Evolutionary conservation across 768 basidiomycete genomes (phyloP).

Genomic region (Sarcomyxa edulis): DNA sequence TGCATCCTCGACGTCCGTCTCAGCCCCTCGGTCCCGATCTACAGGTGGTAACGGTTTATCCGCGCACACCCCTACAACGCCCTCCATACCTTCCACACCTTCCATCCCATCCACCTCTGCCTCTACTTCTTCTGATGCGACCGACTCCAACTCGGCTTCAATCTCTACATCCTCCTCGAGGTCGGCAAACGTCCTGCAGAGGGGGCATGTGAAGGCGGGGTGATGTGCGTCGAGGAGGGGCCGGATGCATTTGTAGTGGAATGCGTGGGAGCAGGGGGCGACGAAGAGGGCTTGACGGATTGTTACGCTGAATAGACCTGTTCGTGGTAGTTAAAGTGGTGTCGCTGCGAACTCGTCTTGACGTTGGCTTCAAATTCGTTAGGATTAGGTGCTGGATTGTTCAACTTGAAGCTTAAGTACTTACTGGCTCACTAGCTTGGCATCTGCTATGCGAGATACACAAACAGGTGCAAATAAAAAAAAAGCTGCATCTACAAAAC

Average conservation of each 20-base stretch:
- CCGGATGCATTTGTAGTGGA: constrained; percentile 96
- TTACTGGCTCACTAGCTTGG: too few species aligned
- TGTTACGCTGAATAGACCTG: constrained; percentile 75
- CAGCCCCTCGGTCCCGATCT: constrained; percentile 23
- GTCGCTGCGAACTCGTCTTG: too few species aligned
- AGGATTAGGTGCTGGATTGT: too few species aligned
- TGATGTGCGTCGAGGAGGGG: constrained; percentile 87
- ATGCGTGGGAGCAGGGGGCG: constrained; percentile 94
- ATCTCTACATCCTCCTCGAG: constrained; percentile 92
- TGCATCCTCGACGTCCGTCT: constrained; percentile 33
- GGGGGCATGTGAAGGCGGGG: constrained; percentile 90
- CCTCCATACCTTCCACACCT: not conserved
- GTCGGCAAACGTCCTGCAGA: constrained; percentile 93
- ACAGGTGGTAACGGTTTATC: constrained; percentile 10
- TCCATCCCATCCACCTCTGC: constrained; percentile 7
- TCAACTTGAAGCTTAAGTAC: too few species aligned
- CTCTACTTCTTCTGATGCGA: constrained; percentile 19
- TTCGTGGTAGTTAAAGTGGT: constrained; percentile 6
- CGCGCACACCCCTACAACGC: constrained; percentile 10
- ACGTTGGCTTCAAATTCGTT: too few species aligned
- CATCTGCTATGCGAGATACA: too few species aligned
- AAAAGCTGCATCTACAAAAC: too few species aligned
- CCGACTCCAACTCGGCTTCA: constrained; percentile 26
- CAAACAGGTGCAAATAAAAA: too few species aligned
- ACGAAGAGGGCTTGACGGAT: constrained; percentile 97